Percentiles rank a stretch among this genome's conserved stretches.
These are phyloP conservation scores for Aspergillus diversus DNA, from an alignment of 495 filamentous ascomycete species.

Conservation along the genomic window DNA sequence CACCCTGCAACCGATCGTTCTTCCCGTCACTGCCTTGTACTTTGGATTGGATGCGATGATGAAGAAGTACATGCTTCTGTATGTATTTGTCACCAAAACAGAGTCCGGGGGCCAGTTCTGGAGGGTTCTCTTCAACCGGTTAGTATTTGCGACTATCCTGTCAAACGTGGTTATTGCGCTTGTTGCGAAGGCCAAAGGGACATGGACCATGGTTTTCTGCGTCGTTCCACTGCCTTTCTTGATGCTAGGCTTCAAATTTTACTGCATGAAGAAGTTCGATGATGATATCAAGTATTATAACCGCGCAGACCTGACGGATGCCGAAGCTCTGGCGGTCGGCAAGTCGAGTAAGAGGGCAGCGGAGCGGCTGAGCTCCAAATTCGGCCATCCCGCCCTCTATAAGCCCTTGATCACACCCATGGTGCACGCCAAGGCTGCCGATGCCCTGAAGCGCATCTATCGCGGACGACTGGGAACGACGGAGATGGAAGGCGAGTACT, in stretches of 20 bases:
- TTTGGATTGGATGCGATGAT: slow-evolving; percentile 84
- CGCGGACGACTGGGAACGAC: slow-evolving; percentile 71
- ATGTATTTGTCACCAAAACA: slow-evolving; percentile 94
- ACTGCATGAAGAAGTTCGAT: slow-evolving; percentile 78
- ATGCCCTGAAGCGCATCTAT: slow-evolving; percentile 79
- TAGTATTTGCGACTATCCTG: slow-evolving; percentile 81
- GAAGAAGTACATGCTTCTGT: slow-evolving; percentile 94
- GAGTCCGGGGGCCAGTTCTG: slow-evolving; percentile 96
- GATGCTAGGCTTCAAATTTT: slow-evolving; percentile 83
- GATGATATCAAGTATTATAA: slow-evolving; percentile 76
- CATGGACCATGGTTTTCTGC: slow-evolving; percentile 62
- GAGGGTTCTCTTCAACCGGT: slow-evolving; percentile 86
- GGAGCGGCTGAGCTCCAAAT: slow-evolving; percentile 78
- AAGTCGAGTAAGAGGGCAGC: slow-evolving; percentile 55
- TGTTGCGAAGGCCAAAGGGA: slow-evolving; percentile 63
- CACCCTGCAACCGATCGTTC: slow-evolving; percentile 82
- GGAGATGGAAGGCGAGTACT: slow-evolving; percentile 67
- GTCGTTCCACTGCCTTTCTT: slow-evolving; percentile 80
- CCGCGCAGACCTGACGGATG: slow-evolving; percentile 59
- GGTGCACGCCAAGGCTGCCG: slow-evolving; percentile 89
- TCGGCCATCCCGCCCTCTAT: slow-evolving; percentile 90
- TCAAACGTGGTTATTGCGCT: slow-evolving; percentile 80
- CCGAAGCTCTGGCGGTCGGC: slow-evolving; percentile 53
- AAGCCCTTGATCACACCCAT: slow-evolving; percentile 90
- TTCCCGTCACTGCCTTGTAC: slow-evolving; percentile 90